These are phyloP conservation scores for Calcarisporium arbuscula DNA, from an alignment of 2,329 filamentous ascomycete genomes.

Conservation along the genomic window DNA sequence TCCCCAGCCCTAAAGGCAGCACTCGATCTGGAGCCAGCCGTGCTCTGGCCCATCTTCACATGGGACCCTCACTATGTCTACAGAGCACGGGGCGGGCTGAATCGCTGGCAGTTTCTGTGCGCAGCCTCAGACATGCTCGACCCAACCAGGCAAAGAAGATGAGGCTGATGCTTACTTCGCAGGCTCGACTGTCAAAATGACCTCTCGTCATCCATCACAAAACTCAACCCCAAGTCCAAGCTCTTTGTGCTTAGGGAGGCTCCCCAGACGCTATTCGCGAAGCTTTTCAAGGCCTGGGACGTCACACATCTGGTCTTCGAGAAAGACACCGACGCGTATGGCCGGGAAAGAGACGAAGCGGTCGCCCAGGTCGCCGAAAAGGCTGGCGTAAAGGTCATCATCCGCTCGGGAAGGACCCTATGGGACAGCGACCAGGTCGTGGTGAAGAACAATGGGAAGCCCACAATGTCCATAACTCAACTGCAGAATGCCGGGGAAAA, in stretches of 20 bases:
- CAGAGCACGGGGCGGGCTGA: constrained; percentile 60
- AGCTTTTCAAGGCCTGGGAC: constrained; percentile 66
- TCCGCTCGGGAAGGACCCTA: constrained; percentile 58
- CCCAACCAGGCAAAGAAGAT: too few species aligned
- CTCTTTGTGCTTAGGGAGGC: constrained; percentile 67
- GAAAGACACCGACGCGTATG: constrained; percentile 72
- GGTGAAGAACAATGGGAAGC: constrained; percentile 57
- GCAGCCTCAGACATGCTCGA: too few species aligned
- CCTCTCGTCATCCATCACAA: constrained; percentile 59
- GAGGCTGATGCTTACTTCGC: too few species aligned
- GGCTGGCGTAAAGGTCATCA: constrained; percentile 63
- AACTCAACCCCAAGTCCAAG: constrained; percentile 64
- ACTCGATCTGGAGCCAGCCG: constrained; percentile 60
- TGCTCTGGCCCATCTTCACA: constrained; percentile 69
- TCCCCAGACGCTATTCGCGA: constrained; percentile 64
- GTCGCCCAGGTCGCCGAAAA: constrained; percentile 54
- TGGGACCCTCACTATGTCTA: constrained; percentile 82
- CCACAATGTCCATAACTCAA: constrained; percentile 68
- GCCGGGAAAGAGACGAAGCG: constrained; percentile 53
- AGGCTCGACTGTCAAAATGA: constrained; percentile 69
- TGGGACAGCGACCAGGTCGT: constrained; percentile 70
- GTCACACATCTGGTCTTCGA: constrained; percentile 74
- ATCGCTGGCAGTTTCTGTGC: constrained; percentile 68
- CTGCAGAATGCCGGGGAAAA: constrained; percentile 57
- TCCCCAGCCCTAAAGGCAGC: constrained; percentile 68